phyloP scores from a whole-genome alignment of 345 rosid genomes.

The Trapa incisa region DNA sequence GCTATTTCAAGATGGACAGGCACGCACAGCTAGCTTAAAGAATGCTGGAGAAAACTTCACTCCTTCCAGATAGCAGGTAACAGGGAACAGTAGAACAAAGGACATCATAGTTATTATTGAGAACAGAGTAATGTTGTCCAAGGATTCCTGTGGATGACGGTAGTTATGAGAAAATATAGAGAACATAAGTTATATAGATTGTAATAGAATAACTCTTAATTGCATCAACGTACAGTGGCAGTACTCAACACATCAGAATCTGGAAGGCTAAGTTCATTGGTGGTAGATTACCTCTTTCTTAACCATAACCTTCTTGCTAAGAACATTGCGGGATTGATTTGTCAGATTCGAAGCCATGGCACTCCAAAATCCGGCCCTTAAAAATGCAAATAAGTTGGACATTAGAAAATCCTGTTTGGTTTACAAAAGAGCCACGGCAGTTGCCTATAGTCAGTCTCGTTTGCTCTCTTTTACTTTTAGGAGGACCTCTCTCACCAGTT shows the following conservation, averaged over 20 bases:
- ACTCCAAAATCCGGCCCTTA: constrained; percentile 81
- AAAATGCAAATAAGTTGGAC: background rate
- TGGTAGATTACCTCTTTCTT: constrained; percentile 66
- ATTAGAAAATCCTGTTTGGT: background rate
- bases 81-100: constrained; percentile 70
- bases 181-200: background rate
- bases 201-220: background rate
- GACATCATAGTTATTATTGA: constrained; percentile 97
- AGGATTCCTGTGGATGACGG: constrained; percentile 47
- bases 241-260: background rate
- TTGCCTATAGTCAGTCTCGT: background rate
- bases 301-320: constrained; percentile 92
- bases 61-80: constrained; percentile 69
- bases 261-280: background rate
- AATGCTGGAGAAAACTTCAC: constrained; percentile 80
- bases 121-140: constrained; percentile 97
- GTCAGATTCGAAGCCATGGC: constrained; percentile 90
- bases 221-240: too few relatives aligned
- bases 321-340: constrained; percentile 80
- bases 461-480: background rate
- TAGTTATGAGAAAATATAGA: background rate
- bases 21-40: constrained; percentile 77
- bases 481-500: constrained; percentile 45
- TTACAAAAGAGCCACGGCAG: background rate
- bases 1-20: background rate